Base-by-base conservation (phyloP, 169 alveolate genomes). In the Babesia sp. region DNA sequence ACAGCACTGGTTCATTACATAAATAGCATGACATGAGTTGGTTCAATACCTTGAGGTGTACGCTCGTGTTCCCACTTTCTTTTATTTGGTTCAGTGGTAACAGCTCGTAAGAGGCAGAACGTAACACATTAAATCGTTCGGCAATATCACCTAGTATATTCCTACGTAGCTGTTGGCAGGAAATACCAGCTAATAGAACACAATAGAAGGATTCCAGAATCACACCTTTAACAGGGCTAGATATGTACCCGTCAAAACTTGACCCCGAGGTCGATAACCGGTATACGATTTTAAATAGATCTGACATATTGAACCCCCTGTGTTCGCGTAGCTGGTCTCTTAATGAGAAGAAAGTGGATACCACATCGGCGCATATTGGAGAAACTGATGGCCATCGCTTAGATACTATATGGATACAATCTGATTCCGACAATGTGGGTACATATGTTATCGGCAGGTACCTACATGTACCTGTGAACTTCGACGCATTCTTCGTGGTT, bases 1-100 rank as follows among this genome's bases (percentile, higher is more conserved):
- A 83, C 67, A 98, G 85, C 45, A 97, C 95, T 20, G 99, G 97
- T 83, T 97, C 99, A 51, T 94, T 91, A 78, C 92, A 88, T 44
- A 77, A 61, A 45, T 93, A 86, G 14, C 95, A 82, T 22, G 86
- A 83, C 51, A 81, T 86, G 28, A 96, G 69, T 75, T 93, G 93
- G 78, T 87, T 91, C 63, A 95, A 51, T 42, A 95, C 72, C 33
- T 94, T 91, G 39, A 80, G 76, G 74, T 94, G 97, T 16, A 89
- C 68, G 20, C 60, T 46, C 28, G 83, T 79, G 46, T 58, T 45
- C 7, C 36, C 86, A 16, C 39, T 22, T 1, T 36, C 70, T 26
- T 59, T 74, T 20, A 74, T 37, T 48, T 55, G 67, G 57, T 54
- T 57, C 7, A 69, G 67, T 3, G 67, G 67, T n/a, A 69, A 48